Percentiles rank a stretch among this genome's conserved stretches.
These are phyloP conservation scores for Echium plantagineum DNA, from an alignment of 257 asterid genomes.

Conservation along the genomic window DNA sequence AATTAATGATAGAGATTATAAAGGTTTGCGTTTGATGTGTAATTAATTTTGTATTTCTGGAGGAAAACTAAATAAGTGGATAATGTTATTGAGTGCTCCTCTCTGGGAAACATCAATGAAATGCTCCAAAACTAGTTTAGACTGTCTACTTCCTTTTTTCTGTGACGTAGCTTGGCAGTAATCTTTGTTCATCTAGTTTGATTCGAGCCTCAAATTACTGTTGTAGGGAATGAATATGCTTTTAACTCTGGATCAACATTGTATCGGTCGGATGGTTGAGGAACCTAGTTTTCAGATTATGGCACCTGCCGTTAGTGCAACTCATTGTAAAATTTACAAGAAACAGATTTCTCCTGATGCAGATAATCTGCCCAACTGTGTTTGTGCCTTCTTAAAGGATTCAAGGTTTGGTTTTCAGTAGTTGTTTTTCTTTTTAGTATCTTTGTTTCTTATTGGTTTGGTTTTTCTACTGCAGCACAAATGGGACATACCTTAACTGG, in stretches of 20 bases:
- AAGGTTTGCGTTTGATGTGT: background rate
- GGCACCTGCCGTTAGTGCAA: constrained; percentile 73
- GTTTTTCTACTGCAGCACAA: constrained; percentile 52
- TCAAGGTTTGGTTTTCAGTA: constrained; percentile 40
- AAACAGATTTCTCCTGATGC: constrained; percentile 32
- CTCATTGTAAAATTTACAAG: constrained; percentile 76
- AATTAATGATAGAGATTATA: too few species aligned
- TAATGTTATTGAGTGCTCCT: background rate
- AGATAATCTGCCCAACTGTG: constrained; percentile 25
- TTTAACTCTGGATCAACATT: constrained; percentile 60
- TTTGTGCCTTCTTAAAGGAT: constrained; percentile 71
- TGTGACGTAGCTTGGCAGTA: too few species aligned
- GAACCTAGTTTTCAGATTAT: constrained; percentile 64
- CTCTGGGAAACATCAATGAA: too few species aligned
- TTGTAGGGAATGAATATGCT: constrained; percentile 74
- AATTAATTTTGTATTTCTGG: background rate
- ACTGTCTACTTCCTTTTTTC: too few species aligned
- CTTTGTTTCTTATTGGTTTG: constrained; percentile 23
- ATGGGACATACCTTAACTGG: constrained; percentile 90
- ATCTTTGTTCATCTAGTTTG: background rate
- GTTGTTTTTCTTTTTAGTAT: constrained; percentile 9
- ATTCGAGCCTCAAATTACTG: background rate
- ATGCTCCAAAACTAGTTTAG: too few species aligned
- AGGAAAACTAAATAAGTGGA: background rate
- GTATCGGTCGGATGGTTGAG: constrained; percentile 75